Percentiles rank a stretch among this genome's conserved stretches.
phyloP scores from a whole-genome alignment of 768 basidiomycete species.

The Termitomyces sp. region DNA sequence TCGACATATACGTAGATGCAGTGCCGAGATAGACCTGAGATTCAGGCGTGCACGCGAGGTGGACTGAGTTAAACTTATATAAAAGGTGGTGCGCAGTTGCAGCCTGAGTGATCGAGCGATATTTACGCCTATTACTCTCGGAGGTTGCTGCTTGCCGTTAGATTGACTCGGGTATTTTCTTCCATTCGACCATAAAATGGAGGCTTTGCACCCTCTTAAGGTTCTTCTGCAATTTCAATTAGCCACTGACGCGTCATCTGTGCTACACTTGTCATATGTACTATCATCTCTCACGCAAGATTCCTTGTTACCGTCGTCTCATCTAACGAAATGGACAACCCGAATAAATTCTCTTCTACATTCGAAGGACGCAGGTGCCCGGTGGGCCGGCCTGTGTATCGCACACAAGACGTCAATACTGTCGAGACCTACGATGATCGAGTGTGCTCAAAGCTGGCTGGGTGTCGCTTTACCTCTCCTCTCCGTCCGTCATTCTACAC shows the following conservation, averaged over 20 bases:
- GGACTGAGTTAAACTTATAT: not conserved
- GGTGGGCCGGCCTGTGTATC: conserved; percentile 80
- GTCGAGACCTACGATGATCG: conserved; percentile 61
- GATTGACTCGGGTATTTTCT: conserved; percentile 2
- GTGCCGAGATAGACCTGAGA: not conserved
- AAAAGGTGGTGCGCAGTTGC: not conserved
- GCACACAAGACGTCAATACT: conserved; percentile 63
- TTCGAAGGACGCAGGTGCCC: conserved; percentile 71
- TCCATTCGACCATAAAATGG: conserved; percentile 18
- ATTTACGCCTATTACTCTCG: conserved; percentile 21
- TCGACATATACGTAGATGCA: conserved; percentile 13
- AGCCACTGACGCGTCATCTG: conserved; percentile 63
- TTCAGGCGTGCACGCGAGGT: not conserved
- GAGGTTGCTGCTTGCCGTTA: conserved; percentile 7
- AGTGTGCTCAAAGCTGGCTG: conserved; percentile 74
- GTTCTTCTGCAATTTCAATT: conserved; percentile 69
- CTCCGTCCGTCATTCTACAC: conserved; percentile 53
- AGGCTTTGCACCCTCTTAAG: conserved; percentile 50
- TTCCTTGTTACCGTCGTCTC: conserved; percentile 57
- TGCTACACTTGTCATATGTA: conserved; percentile 57
- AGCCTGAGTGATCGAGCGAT: conserved; percentile 15
- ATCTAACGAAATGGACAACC: conserved; percentile 74
- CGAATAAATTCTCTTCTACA: conserved; percentile 73
- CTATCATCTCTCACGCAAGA: conserved; percentile 53
- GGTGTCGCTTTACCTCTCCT: conserved; percentile 61